phyloP scores from a whole-genome alignment of 1,284 basidiomycete species.

The Rhodofomes roseus region DNA sequence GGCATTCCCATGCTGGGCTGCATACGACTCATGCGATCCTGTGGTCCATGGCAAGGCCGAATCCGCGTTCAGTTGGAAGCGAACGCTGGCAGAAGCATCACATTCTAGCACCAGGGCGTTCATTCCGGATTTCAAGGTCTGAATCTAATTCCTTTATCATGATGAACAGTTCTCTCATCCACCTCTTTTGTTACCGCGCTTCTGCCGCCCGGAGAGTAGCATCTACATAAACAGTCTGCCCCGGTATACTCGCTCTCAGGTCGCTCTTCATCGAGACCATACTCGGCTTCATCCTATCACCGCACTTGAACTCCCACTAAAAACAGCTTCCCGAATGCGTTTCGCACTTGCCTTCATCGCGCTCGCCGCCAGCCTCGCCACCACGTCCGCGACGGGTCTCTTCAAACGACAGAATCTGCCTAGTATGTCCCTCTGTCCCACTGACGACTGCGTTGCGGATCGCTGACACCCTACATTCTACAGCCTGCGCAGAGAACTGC shows the following conservation, averaged over 20 bases:
- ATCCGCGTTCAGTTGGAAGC: too few species aligned
- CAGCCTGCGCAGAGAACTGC: constrained; percentile 51
- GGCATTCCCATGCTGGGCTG: too few species aligned
- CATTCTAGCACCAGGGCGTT: background rate
- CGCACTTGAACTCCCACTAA: too few species aligned
- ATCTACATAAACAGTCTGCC: too few species aligned
- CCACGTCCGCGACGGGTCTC: constrained; percentile 31
- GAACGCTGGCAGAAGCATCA: background rate
- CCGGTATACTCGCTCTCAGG: too few species aligned
- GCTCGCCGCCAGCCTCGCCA: constrained; percentile 37
- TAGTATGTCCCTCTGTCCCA: constrained; percentile 26
- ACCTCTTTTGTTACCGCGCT: background rate
- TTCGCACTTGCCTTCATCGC: constrained; percentile 43
- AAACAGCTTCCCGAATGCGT: constrained; percentile 42
- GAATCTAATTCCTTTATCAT: background rate
- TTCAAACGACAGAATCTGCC: constrained; percentile 33
- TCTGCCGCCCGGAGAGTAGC: background rate
- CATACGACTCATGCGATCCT: too few species aligned
- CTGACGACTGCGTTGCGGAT: background rate
- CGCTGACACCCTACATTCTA: background rate
- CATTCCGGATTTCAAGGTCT: background rate
- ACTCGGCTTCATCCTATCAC: too few species aligned
- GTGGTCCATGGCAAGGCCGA: too few species aligned
- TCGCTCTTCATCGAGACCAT: too few species aligned
- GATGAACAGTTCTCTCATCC: background rate